phyloP scores from a whole-genome alignment of 2,329 filamentous ascomycete genomes.

The Coniella vitis region DNA sequence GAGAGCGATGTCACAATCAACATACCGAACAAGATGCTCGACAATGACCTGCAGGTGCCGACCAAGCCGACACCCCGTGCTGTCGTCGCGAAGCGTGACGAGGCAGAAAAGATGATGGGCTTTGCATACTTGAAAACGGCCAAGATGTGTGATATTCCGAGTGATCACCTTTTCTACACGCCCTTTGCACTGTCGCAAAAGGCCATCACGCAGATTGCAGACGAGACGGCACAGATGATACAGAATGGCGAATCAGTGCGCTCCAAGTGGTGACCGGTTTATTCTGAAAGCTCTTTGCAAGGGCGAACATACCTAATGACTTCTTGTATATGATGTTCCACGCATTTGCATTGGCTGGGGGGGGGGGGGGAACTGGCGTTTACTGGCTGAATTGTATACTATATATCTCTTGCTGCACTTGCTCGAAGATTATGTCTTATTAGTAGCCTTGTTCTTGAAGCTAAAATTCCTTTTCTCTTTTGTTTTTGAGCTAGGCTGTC shows the following conservation, averaged over 20 bases:
- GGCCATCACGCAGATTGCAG: constrained; percentile 24
- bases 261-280: neutral
- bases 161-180: constrained; percentile 46
- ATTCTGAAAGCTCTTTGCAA: too few relatives aligned
- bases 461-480: too few relatives aligned
- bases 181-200: constrained; percentile 36
- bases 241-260: constrained; percentile 13
- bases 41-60: constrained; percentile 16
- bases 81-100: neutral
- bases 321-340: too few relatives aligned
- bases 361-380: too few relatives aligned
- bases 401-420: too few relatives aligned
- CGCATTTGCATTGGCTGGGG: too few relatives aligned
- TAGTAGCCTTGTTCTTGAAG: too few relatives aligned
- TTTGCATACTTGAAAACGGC: constrained; percentile 5
- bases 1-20: constrained; percentile 19
- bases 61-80: constrained; percentile 11
- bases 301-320: too few relatives aligned
- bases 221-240: constrained; percentile 12
- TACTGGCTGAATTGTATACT: too few relatives aligned
- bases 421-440: too few relatives aligned
- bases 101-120: neutral
- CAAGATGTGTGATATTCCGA: constrained; percentile 34
- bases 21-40: constrained; percentile 15
- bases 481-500: too few relatives aligned